Base-by-base conservation (phyloP, 2,329 filamentous ascomycete species). In the Claviceps sp. region DNA sequence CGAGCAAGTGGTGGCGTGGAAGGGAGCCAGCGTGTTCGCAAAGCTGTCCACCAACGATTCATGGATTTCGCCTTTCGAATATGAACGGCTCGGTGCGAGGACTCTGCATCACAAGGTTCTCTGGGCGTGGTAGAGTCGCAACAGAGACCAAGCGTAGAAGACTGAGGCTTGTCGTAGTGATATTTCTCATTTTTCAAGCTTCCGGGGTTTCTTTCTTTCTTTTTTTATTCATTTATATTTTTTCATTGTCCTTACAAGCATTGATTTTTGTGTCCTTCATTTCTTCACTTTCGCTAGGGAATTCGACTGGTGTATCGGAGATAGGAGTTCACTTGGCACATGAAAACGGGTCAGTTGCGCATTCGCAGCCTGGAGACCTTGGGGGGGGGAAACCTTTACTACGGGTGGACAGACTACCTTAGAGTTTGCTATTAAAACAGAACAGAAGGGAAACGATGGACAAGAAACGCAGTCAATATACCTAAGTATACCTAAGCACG, bases 1-100 rank as follows among this genome's bases (percentile, higher is more conserved):
- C 68, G 89, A 93, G 54, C 89, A 96, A 69, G 90, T 97, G n/a
- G 86, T 97, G 50, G 84, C 85, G 8, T 98, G 93, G 93, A 98
- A 98, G 76, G 93, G 93, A 4, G 93, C 88, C 0, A 95, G 89
- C 64, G 90, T 98, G 16, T 98, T 96, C 73, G 90, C 89, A 2
- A 89, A 95, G 70, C 72, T 97, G 59, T 79, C 83, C 46, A 90
- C 89, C 16, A 97, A 97, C 69, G 93, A 98, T 67, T 93, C 86
- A 61, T 98, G 93, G 93, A 88, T 97, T 62, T 85, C 84, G 14
- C 79, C 81, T 47, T 75, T 85, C 61, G 91, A 97, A 73, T 96
- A 91, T 68, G 89, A 96, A 70, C 79, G 88, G 54, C 66, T 96
- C 51, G 91, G 90, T 3, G 78, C 82, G 54, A 79, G 93, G 62